Evolutionary conservation across 2,329 filamentous ascomycete species (phyloP).

Genomic region (Colletotrichum sp.): DNA sequence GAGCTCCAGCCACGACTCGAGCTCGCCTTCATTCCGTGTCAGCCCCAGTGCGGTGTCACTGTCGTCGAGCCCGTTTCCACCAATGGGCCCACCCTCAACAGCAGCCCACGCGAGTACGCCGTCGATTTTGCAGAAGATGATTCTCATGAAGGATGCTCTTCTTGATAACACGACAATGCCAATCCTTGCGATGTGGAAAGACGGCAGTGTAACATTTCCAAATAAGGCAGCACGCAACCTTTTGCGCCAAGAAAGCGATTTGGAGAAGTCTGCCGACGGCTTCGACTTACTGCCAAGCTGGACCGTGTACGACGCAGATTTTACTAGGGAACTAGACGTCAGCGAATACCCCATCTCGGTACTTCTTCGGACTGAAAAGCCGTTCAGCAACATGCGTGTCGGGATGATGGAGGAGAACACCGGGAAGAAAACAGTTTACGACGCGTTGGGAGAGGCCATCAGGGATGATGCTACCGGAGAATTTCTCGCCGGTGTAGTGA

Average conservation of each 20-base stretch:
- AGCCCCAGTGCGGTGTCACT: constrained; percentile 60
- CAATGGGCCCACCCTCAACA: constrained; percentile 67
- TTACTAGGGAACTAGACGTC: constrained; percentile 59
- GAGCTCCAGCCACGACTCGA: constrained; percentile 52
- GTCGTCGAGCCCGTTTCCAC: constrained; percentile 67
- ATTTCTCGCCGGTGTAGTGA: constrained; percentile 75
- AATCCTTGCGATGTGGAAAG: constrained; percentile 82
- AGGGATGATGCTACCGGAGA: constrained; percentile 71
- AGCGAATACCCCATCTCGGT: constrained; percentile 72
- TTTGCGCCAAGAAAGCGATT: constrained; percentile 47
- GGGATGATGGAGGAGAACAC: constrained; percentile 63
- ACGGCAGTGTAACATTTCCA: constrained; percentile 75
- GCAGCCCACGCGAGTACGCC: constrained; percentile 61
- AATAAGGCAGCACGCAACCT: constrained; percentile 69
- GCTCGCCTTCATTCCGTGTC: constrained; percentile 47
- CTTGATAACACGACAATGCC: constrained; percentile 78
- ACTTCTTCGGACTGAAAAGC: constrained; percentile 64
- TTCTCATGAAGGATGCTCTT: constrained; percentile 77
- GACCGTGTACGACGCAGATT: constrained; percentile 70
- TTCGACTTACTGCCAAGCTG: constrained; percentile 66
- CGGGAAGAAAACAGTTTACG: constrained; percentile 61
- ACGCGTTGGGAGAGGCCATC: constrained; percentile 71
- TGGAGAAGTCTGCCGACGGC: constrained; percentile 47
- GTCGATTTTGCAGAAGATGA: constrained; percentile 75
- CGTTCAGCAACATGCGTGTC: constrained; percentile 64